A percentile compares a stretch with the other conserved stretches of the same genome.
Evolutionary conservation across 495 filamentous ascomycete genomes (phyloP).

Genomic region (Emericellopsis terricola): DNA sequence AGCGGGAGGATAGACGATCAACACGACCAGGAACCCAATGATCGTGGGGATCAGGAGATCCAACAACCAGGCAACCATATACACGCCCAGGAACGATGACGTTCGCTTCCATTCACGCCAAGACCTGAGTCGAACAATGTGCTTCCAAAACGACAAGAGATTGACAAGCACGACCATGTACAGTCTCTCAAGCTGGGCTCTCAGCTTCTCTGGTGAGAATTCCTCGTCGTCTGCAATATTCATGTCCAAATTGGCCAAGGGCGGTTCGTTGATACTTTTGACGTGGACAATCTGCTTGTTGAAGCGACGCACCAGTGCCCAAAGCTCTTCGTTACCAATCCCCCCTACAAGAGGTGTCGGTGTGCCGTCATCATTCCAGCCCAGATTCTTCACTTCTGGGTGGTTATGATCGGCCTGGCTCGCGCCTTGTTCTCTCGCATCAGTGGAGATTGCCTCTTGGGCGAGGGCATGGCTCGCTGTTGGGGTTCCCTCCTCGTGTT

Average conservation of each 20-base stretch:
- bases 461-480: conserved; percentile 8
- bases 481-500: conserved; percentile 8
- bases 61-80: conserved; percentile 56
- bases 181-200: conserved; percentile 62
- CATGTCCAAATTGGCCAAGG: conserved; percentile 48
- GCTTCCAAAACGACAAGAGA: conserved; percentile 45
- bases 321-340: conserved; percentile 68
- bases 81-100: conserved; percentile 47
- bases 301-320: conserved; percentile 63
- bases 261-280: conserved; percentile 1
- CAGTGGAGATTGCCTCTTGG: conserved; percentile 17
- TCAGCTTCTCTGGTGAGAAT: conserved; percentile 73
- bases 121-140: conserved; percentile 58
- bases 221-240: conserved; percentile 68
- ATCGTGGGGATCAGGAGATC: conserved; percentile 54
- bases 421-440: conserved; percentile 16
- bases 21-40: conserved; percentile 33
- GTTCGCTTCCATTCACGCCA: conserved; percentile 63
- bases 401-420: conserved; percentile 13
- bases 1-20: conserved; percentile 49
- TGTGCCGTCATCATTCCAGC: conserved; percentile 52
- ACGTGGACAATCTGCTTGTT: conserved; percentile 35
- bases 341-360: conserved; percentile 49
- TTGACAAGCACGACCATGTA: conserved; percentile 70
- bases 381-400: conserved; percentile 40